Conservation (phyloP, 2,329 filamentous ascomycete species). For the Fusarium sp. region DNA sequence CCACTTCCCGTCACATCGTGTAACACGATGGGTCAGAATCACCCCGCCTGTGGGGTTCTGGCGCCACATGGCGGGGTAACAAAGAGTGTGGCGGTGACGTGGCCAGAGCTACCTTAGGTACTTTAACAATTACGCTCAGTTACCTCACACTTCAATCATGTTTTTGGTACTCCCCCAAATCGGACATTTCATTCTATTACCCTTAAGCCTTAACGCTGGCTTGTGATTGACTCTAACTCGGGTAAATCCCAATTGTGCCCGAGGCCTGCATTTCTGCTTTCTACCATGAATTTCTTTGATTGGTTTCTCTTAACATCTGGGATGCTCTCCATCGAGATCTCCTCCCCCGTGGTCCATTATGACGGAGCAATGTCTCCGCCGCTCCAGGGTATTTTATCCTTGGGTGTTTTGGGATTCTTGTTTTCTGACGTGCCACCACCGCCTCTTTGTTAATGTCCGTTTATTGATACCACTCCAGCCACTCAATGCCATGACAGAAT, state of each 20-base stretch:
- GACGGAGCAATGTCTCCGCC: slow-evolving; percentile 33
- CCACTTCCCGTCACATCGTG: slow-evolving; percentile 8
- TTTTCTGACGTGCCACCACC: slow-evolving; percentile 17
- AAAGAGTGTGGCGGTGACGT: slow-evolving; percentile 35
- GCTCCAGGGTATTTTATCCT: not conserved
- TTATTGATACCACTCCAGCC: not conserved
- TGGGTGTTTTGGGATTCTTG: not conserved
- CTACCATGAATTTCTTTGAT: not conserved
- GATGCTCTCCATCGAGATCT: slow-evolving; percentile 34
- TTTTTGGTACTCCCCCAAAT: not conserved
- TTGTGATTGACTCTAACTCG: not conserved
- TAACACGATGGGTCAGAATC: not conserved
- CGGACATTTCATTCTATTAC: not conserved
- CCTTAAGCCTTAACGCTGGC: not conserved
- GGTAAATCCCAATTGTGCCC: slow-evolving; percentile 1
- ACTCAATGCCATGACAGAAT: slow-evolving; percentile 6
- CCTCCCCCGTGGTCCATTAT: slow-evolving; percentile 16
- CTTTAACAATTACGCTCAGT: not conserved
- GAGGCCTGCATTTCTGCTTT: slow-evolving; percentile 5
- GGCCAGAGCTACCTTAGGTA: not conserved
- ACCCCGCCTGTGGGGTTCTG: not conserved
- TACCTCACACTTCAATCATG: slow-evolving; percentile 7
- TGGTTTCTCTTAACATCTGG: slow-evolving; percentile 2
- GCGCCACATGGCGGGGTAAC: slow-evolving; percentile 32
- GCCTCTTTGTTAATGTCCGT: slow-evolving; percentile 4